These are phyloP conservation scores for Podaxis sp. DNA, from an alignment of 768 basidiomycete genomes.

Conservation along the genomic window DNA sequence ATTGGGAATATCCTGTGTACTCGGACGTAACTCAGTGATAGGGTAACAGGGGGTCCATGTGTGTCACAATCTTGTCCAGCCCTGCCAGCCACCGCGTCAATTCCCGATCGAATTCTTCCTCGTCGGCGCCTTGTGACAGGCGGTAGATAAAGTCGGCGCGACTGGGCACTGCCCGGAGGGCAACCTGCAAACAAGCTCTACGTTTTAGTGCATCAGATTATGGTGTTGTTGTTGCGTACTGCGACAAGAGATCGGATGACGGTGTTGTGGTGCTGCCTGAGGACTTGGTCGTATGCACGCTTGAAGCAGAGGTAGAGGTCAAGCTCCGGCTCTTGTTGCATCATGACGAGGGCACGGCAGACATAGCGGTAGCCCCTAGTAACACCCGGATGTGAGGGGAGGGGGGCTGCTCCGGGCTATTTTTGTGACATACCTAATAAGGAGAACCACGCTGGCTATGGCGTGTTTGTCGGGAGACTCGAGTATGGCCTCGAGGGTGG, in stretches of 20 bases:
- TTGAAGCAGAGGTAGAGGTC: slow-evolving; percentile 71
- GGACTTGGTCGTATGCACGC: slow-evolving; percentile 65
- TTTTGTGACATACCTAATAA: slow-evolving; percentile 48
- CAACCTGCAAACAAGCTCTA: slow-evolving; percentile 35
- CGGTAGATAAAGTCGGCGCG: slow-evolving; percentile 61
- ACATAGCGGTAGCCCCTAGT: slow-evolving; percentile 66
- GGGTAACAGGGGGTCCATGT: slow-evolving; percentile 50
- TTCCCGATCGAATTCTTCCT: slow-evolving; percentile 52
- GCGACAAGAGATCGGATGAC: slow-evolving; percentile 62
- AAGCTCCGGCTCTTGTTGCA: slow-evolving; percentile 49
- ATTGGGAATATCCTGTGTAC: neutral
- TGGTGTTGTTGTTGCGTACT: slow-evolving; percentile 35
- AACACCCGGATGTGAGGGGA: neutral
- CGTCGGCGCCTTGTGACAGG: slow-evolving; percentile 57
- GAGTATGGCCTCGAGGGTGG: slow-evolving; percentile 63
- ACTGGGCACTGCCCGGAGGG: slow-evolving; percentile 58
- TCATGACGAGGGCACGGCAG: slow-evolving; percentile 63
- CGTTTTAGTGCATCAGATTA: slow-evolving; percentile 15
- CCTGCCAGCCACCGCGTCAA: slow-evolving; percentile 60
- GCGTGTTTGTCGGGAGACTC: slow-evolving; percentile 40
- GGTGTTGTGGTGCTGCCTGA: slow-evolving; percentile 66
- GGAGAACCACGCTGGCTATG: slow-evolving; percentile 61
- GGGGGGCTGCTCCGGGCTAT: neutral
- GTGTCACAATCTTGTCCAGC: slow-evolving; percentile 49
- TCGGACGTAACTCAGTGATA: slow-evolving; percentile 12